phyloP scores from a whole-genome alignment of 1,284 basidiomycete species.

The Marasmius oreades region DNA sequence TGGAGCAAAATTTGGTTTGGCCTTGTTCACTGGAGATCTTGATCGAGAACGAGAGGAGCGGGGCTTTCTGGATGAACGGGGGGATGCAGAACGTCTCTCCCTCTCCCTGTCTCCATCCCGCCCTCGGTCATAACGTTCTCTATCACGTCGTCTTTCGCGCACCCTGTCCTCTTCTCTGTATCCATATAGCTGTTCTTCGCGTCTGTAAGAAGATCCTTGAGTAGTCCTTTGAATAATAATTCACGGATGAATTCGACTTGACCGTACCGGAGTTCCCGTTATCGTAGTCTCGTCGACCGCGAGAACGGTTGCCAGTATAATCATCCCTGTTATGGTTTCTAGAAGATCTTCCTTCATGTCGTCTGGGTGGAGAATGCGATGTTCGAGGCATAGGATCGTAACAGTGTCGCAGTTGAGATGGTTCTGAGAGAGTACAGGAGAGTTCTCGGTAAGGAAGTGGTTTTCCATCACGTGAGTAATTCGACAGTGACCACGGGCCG shows the following conservation, averaged over 20 bases:
- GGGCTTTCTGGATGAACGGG: slow-evolving; percentile 34
- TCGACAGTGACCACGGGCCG: no score
- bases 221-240: neutral
- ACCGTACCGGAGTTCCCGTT: slow-evolving; percentile 30
- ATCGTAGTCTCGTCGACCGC: slow-evolving; percentile 41
- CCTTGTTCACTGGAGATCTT: slow-evolving; percentile 46
- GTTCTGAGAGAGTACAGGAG: neutral
- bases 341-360: neutral
- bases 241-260: neutral
- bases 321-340: neutral
- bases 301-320: neutral
- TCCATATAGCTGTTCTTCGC: slow-evolving; percentile 15
- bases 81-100: slow-evolving; percentile 51
- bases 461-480: no score
- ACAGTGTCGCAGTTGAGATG: neutral
- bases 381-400: neutral
- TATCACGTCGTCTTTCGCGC: slow-evolving; percentile 39
- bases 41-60: slow-evolving; percentile 31
- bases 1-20: slow-evolving; percentile 83
- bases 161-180: slow-evolving; percentile 38
- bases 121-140: slow-evolving; percentile 35
- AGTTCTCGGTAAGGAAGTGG: no score
- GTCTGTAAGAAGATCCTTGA: slow-evolving; percentile 7
- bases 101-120: slow-evolving; percentile 27
- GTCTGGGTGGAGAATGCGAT: neutral